A percentile compares a stretch with the other conserved stretches of the same genome.
Evolutionary conservation across 768 basidiomycete genomes (phyloP).

Genomic region (Mycena crocata): DNA sequence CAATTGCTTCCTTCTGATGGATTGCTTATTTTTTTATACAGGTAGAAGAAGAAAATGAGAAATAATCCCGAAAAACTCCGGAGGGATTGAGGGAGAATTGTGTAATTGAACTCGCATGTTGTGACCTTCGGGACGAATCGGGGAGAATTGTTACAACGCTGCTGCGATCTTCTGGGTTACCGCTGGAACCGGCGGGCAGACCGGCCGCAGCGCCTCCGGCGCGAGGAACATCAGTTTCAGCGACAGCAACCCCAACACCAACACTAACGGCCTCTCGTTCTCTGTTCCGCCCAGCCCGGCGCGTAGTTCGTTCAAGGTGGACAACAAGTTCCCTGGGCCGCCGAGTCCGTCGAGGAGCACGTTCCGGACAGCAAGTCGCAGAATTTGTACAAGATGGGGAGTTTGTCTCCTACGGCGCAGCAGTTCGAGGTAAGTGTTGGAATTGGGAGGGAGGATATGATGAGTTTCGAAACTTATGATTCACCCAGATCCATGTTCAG

Average conservation of each 20-base stretch:
- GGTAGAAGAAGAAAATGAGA: too few species aligned
- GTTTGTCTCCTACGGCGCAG: background rate
- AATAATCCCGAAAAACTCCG: too few species aligned
- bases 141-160: too few species aligned
- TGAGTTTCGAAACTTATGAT: background rate
- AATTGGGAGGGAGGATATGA: too few species aligned
- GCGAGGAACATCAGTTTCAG: background rate
- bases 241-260: background rate
- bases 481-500: slow-evolving; percentile 15
- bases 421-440: slow-evolving; percentile 19
- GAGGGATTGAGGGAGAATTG: too few species aligned
- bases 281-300: background rate
- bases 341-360: background rate
- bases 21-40: too few species aligned
- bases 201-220: background rate
- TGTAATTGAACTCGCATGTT: too few species aligned
- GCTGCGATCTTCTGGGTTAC: slow-evolving; percentile 63
- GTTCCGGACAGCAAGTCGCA: too few species aligned
- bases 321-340: too few species aligned
- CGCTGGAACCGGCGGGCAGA: slow-evolving; percentile 24
- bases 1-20: too few species aligned
- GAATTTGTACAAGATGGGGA: slow-evolving; percentile 19
- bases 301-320: background rate
- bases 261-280: background rate
- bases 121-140: too few species aligned